Base-by-base conservation (phyloP, 2,329 filamentous ascomycete genomes). In the Eurotiales sp. region DNA sequence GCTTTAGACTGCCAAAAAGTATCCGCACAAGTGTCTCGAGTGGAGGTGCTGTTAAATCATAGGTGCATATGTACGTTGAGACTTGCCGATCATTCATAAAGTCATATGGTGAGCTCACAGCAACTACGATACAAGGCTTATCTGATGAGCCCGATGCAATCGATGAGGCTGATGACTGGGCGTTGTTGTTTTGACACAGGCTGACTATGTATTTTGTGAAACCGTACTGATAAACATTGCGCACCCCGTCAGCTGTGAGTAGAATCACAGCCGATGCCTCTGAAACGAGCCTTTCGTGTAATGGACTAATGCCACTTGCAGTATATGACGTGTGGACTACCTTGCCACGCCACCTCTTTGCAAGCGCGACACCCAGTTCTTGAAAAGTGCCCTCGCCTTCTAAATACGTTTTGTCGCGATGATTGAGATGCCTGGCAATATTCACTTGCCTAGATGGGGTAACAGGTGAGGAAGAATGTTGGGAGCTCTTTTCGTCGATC, bases 1-100 rank as follows among this genome's bases (percentile, higher is more conserved):
- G 27, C 17, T 52, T 52, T 14, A 52, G 17, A 15, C 46, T 52
- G 3, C 50, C 50, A 37, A 52, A 52, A 3, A 52, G 44, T 23
- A 52, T 44, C 2, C 37, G 50, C 22, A 52, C 50, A 8, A 52
- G 44, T 23, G 50, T 29, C 2, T 52, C 22, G 10, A 52, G 37
- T 19, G 50, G 39, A 10, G 50, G 50, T 19, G 37, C 21, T 19
- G 50, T 52, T 12, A 52, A 27, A 15, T 52, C 50, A 22, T 52
- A 52, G 34, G 39, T 52, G 19, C 50, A 52, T 3, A 52, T 23
- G 30, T 52, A 52, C 1, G 44, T 48, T 17, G 44, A 27, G 19
- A 52, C 44, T 27, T 52, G 50, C 23, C 45, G 45, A 25, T 52
- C 50, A 34, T 48, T 52, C 50, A 52, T 52, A 21, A 52, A 52